Evolutionary conservation across 2,329 filamentous ascomycete genomes (phyloP).

Genomic region (Thelonectria discophora): DNA sequence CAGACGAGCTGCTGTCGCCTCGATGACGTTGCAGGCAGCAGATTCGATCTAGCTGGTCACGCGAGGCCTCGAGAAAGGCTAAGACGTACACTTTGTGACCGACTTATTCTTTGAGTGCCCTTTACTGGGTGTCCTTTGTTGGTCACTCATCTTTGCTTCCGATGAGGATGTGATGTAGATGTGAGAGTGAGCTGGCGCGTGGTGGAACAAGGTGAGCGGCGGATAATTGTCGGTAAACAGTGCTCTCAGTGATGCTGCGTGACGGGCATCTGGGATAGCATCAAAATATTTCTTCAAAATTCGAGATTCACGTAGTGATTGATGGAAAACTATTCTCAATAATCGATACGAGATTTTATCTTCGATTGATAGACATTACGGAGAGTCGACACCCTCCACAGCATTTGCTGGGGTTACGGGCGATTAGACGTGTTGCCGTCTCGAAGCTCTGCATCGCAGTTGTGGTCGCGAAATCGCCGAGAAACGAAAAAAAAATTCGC

Average conservation of each 20-base stretch:
- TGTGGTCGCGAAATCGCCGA: too few species aligned
- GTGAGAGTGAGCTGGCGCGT: constrained; percentile 19
- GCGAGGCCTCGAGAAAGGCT: background rate
- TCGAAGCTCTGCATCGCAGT: too few species aligned
- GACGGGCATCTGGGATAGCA: background rate
- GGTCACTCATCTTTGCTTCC: constrained; percentile 42
- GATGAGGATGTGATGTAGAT: constrained; percentile 21
- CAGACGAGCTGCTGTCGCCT: background rate
- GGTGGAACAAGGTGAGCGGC: constrained; percentile 12
- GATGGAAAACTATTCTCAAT: background rate
- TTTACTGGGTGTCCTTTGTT: constrained; percentile 40
- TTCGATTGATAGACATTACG: too few species aligned
- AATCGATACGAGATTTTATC: too few species aligned
- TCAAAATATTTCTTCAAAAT: background rate
- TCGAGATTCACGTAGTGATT: background rate
- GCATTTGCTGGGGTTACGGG: too few species aligned
- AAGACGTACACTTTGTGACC: constrained; percentile 47
- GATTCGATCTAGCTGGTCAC: background rate
- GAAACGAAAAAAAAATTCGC: too few species aligned
- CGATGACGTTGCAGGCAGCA: constrained; percentile 14
- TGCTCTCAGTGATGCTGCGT: background rate
- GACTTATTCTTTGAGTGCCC: constrained; percentile 52
- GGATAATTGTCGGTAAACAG: constrained; percentile 39
- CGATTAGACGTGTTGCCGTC: too few species aligned
- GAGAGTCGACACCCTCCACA: too few species aligned